Base-by-base conservation (phyloP, 768 basidiomycete species). In the Myochromella boudieri region DNA sequence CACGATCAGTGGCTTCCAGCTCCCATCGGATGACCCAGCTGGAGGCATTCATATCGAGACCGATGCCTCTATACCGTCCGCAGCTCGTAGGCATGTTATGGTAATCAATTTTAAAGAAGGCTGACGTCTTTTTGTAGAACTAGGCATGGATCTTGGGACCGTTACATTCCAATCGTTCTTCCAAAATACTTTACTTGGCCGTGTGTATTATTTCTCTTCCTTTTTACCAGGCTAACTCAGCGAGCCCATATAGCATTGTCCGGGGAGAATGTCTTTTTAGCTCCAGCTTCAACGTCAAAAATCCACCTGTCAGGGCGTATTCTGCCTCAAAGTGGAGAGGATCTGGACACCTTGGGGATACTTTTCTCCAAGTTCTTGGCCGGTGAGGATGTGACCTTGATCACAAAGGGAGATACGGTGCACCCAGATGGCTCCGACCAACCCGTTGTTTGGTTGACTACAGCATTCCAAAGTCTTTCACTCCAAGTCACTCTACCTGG, bases 31-130 rank as follows among this genome's bases (percentile, higher is more conserved):
- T 52, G 80, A 84, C 55, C 74, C 81, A 33, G 76, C 75, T 27
- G 85, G 85, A 44, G 85, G 85, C 22, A 87, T 87, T 48, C 77
- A 77, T 42, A 81, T 87, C 41, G 82, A 82, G 53, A 85, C 83
- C 3, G 82, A 84, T 59, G 76, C 83, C 0, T 45, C 64, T 17
- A 86, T 87, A 51, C 84, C 83, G 9, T 87, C 85, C 11, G 68
- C 76, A 48, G 73, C 83, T 55, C 84, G 83, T 84, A 45, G 31
- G 84, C 79, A 12, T 28, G 31, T 7, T 37, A 12, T n/a, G 42
- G 10, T 24, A 6, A 3, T 7, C 11, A 10, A 22, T 21, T 20
- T 29, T 15, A 1, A 4, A 12, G 5, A 15, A 51, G 27, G 33
- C 49, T 66, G 24, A 67, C 51, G 26, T 46, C 38, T 25, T 24